Percentiles rank a stretch among this genome's conserved stretches.
Conservation (phyloP, 164 flowering plant species). For the Cinnamomum micranthum region DNA sequence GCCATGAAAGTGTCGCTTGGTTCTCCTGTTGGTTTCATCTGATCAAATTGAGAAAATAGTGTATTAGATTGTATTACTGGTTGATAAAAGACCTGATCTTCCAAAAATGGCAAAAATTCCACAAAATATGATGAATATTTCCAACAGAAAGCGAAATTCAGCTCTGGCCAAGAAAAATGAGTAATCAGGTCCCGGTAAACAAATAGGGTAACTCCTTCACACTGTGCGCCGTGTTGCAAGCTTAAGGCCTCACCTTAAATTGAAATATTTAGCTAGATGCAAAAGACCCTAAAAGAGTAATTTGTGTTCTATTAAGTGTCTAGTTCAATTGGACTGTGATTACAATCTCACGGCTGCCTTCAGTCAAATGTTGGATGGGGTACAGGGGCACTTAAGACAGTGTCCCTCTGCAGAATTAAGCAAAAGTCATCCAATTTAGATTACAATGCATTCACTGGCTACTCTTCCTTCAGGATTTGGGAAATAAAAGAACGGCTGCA, state of each 20-base stretch:
- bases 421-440: too few species aligned
- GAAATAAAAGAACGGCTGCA: too few species aligned
- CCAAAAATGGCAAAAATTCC: not conserved
- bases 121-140: not conserved
- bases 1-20: not conserved
- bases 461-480: too few species aligned
- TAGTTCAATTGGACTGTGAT: not conserved
- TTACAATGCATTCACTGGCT: too few species aligned
- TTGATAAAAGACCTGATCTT: too few species aligned
- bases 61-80: not conserved
- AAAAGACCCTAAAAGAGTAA: not conserved
- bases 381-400: not conserved
- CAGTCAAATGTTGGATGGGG: not conserved
- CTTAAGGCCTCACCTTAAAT: not conserved
- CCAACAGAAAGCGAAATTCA: not conserved
- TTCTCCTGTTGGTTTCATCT: slow-evolving; percentile 1
- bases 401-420: too few species aligned
- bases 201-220: too few species aligned
- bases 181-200: not conserved
- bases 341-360: not conserved
- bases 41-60: not conserved
- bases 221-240: not conserved
- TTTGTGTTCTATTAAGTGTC: not conserved
- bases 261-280: not conserved
- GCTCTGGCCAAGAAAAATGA: not conserved